A percentile compares a stretch with the other conserved stretches of the same genome.
Conservation (phyloP, 163 green algal species). For the Chlorella variabilis region DNA sequence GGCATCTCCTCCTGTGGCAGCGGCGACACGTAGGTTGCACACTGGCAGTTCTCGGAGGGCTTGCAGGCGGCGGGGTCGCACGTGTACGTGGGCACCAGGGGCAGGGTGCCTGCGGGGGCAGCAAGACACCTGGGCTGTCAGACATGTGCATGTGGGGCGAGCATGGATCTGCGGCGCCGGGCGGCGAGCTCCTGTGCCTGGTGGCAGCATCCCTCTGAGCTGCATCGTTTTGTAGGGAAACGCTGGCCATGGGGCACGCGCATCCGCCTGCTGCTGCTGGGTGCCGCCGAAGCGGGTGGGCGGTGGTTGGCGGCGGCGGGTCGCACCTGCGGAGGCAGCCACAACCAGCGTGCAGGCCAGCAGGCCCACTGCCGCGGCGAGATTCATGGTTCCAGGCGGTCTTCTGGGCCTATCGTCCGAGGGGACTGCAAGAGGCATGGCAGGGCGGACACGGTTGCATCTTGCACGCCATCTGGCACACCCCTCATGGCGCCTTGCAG, state of each 20-base stretch:
- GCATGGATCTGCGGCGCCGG: no score
- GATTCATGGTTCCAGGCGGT: neutral
- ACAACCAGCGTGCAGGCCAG: conserved; percentile 22
- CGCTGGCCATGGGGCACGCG: no score
- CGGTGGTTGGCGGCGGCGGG: conserved; percentile 7
- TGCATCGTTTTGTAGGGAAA: no score
- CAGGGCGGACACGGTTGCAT: no score
- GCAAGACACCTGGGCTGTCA: neutral
- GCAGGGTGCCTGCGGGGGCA: conserved; percentile 14
- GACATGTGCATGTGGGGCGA: no score
- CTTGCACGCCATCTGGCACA: no score
- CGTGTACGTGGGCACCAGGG: conserved; percentile 12
- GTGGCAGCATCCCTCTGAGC: no score
- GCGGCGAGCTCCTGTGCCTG: no score
- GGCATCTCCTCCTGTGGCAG: conserved; percentile 21
- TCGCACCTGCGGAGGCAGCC: conserved; percentile 7
- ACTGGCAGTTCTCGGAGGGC: conserved; percentile 19
- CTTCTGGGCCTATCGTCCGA: neutral
- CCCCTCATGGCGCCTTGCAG: no score
- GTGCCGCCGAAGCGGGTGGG: no score
- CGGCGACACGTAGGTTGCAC: neutral
- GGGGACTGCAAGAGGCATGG: no score
- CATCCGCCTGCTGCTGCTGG: no score
- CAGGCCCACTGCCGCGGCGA: conserved; percentile 4
- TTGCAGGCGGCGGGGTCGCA: conserved; percentile 32